Conservation (phyloP, 768 basidiomycete genomes). For the Naganishia kalamii region DNA sequence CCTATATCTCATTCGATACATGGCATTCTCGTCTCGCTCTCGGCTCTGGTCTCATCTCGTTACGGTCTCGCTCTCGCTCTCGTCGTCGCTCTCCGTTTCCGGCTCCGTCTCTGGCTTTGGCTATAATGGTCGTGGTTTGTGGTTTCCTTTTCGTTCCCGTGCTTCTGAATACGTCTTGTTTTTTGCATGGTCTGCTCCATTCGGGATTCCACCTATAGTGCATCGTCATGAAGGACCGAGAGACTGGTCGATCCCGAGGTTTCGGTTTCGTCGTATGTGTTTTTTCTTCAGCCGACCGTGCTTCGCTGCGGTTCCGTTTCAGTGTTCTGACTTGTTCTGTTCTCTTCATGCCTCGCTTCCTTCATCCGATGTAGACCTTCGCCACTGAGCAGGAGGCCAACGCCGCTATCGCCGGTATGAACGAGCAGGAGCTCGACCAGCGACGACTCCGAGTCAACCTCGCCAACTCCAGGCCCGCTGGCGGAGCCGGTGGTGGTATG, state of each 20-base stretch:
- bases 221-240: slow-evolving; percentile 97
- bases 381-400: slow-evolving; percentile 59
- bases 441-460: slow-evolving; percentile 77
- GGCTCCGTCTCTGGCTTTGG: background rate
- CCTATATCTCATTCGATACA: slow-evolving; percentile 16
- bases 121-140: slow-evolving; percentile 11
- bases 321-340: background rate
- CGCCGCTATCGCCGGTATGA: slow-evolving; percentile 65
- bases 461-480: slow-evolving; percentile 48
- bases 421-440: slow-evolving; percentile 91
- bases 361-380: slow-evolving; percentile 38
- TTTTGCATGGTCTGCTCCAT: background rate
- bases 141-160: slow-evolving; percentile 18
- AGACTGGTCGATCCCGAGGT: slow-evolving; percentile 92
- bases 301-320: background rate
- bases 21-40: slow-evolving; percentile 5
- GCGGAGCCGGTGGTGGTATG: slow-evolving; percentile 22
- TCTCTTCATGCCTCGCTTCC: slow-evolving; percentile 49
- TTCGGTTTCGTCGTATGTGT: slow-evolving; percentile 79
- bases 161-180: slow-evolving; percentile 4
- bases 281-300: slow-evolving; percentile 12
- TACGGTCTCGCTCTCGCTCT: slow-evolving; percentile 21
- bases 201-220: slow-evolving; percentile 54
- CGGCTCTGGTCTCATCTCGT: slow-evolving; percentile 18
- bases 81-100: slow-evolving; percentile 11